These are phyloP conservation scores for Tetrastigma voinierianum DNA, from an alignment of 164 flowering plant genomes.

Conservation along the genomic window DNA sequence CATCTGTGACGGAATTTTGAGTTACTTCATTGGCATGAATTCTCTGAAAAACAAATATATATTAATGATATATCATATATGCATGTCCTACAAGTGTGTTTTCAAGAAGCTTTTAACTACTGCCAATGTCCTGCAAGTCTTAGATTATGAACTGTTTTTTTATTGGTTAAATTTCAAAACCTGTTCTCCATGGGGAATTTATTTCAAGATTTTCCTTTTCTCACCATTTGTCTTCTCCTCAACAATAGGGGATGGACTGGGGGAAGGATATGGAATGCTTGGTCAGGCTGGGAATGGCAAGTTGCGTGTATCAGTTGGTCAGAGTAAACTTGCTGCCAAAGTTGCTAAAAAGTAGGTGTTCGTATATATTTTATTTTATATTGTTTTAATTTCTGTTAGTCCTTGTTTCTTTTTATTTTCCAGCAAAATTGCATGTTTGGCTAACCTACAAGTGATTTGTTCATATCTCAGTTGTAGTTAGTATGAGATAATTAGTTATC, in stretches of 20 bases:
- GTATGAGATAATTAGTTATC: background rate
- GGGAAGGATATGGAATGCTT: slow-evolving; percentile 99
- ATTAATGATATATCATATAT: background rate
- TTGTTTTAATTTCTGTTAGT: background rate
- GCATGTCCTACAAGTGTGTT: too few relatives aligned
- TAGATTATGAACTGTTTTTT: background rate
- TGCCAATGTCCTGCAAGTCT: too few relatives aligned
- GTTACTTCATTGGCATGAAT: background rate
- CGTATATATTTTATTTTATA: background rate
- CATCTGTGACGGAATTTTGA: background rate
- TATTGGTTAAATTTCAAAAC: too few relatives aligned
- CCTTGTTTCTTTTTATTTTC: background rate
- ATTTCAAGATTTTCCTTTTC: background rate
- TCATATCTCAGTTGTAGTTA: background rate
- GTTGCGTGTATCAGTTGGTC: slow-evolving; percentile 86
- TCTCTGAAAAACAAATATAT: background rate
- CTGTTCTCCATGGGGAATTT: background rate
- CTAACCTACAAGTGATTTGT: too few relatives aligned
- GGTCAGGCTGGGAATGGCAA: slow-evolving; percentile 99
- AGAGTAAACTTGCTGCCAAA: slow-evolving; percentile 91
- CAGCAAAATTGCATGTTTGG: too few relatives aligned
- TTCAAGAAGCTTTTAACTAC: too few relatives aligned
- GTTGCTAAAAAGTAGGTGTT: slow-evolving; percentile 82
- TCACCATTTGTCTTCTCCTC: slow-evolving; percentile 11
- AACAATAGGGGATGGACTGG: slow-evolving; percentile 87